Evolutionary conservation across 106 monocot genomes (phyloP).

Genomic region (Triglochin maritima): DNA sequence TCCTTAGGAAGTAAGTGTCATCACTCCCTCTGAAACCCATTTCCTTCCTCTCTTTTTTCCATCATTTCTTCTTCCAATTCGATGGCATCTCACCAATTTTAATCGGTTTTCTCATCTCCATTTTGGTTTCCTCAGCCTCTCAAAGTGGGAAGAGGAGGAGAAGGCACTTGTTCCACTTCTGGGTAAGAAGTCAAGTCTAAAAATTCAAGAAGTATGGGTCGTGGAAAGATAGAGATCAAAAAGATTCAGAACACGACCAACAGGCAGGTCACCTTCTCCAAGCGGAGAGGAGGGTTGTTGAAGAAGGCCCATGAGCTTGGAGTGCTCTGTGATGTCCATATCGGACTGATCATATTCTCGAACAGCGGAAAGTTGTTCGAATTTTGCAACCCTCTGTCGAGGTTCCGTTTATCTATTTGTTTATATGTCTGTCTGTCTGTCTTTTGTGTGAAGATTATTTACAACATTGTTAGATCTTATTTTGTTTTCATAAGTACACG

Average conservation of each 20-base stretch:
- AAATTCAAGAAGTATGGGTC: no score
- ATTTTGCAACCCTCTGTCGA: constrained; percentile 1
- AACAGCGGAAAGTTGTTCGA: constrained; percentile 28
- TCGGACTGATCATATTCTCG: constrained; percentile 71
- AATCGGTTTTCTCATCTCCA: no score
- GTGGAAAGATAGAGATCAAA: constrained; percentile 63
- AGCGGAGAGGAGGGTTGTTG: constrained; percentile 45
- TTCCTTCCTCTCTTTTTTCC: no score
- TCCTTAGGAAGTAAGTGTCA: no score
- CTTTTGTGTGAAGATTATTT: no score
- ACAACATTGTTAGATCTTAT: neutral
- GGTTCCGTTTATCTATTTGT: neutral
- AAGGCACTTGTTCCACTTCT: no score
- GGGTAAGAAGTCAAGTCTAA: no score
- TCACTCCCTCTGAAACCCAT: no score
- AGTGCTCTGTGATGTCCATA: constrained; percentile 59
- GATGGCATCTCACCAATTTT: no score
- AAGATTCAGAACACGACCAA: constrained; percentile 69
- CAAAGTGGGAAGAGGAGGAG: no score
- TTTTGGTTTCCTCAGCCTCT: no score
- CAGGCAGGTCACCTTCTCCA: constrained; percentile 70
- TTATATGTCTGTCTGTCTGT: neutral
- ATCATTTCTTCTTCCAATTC: no score
- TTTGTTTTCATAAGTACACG: neutral
- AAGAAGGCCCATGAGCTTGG: constrained; percentile 74